Evolutionary conservation across 139 green algal genomes (phyloP), one percentile per base, ranked within the genome.

Genomic region (Axilococcus clingmanii): DNA sequence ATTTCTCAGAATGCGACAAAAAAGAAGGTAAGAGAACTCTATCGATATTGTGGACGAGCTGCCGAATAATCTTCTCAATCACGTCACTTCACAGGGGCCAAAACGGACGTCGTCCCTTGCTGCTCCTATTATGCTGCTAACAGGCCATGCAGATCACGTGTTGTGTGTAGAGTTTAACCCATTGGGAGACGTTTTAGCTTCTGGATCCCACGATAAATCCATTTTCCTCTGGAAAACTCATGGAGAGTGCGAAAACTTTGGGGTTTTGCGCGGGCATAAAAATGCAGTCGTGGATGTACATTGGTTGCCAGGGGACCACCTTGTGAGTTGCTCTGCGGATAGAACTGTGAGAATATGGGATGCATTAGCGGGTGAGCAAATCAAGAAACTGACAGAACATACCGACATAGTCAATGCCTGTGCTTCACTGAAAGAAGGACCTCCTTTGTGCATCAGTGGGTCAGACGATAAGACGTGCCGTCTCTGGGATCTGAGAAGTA

Each of bases 221-320:
- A 59, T 94, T 2, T 81, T 93, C 53, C 66, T 97, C 24, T 98
- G 91, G 91, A 65, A 65, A 7, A 75, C 72, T 2, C 81, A 84
- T 61, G 82, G 80, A 30, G 87, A 91, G 9, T 96, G 86, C 63
- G 69, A 91, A 17, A 97, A 97, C 65, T 97, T 77, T 63, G 80
- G 83, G 69, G 64, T 94, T 29, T 48, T 98, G 23, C 68, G 74
- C 61, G 90, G 91, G 16, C 89, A 97, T 68, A 88, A 87, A 29
- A 98, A 96, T 46, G 87, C 83, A 4, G 69, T 98, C 15, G 57
- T 95, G 47, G 79, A 96, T 40, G 42, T 97, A 61, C 80, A 93
- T 30, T 99, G 91, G 88, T 86, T 81, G 7, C 47, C 68, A 1
- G 85, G 87, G 5, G 74, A 89, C 54, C 62, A 75, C 11, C 50